Evolutionary conservation across 1,284 basidiomycete genomes (phyloP).

Genomic region (Cystobasidium pallidum): DNA sequence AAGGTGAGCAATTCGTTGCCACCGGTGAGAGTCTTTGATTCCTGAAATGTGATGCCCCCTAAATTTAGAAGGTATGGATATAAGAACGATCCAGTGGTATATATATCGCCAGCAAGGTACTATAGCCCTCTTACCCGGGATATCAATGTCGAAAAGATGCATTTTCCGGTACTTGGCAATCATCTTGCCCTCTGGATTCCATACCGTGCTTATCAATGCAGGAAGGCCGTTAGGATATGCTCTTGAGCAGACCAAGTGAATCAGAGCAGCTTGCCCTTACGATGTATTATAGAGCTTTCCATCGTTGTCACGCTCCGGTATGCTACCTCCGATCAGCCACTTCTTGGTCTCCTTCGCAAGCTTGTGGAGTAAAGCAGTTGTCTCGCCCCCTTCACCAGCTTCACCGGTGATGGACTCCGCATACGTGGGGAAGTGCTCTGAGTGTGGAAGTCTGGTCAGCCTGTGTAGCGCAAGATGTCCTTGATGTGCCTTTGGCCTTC

Average conservation of each 20-base stretch:
- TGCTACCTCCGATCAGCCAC: constrained; percentile 92
- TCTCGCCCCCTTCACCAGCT: constrained; percentile 65
- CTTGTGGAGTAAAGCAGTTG: constrained; percentile 77
- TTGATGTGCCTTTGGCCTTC: constrained; percentile 46
- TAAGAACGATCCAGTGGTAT: too few relatives aligned
- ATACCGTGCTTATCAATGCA: constrained; percentile 65
- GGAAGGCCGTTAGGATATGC: not conserved
- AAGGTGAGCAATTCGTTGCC: constrained; percentile 79
- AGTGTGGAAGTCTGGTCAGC: not conserved
- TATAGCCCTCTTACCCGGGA: constrained; percentile 33
- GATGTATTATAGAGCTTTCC: constrained; percentile 87
- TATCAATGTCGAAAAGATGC: constrained; percentile 95
- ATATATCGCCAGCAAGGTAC: too few relatives aligned
- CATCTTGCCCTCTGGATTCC: constrained; percentile 79
- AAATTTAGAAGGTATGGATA: not conserved
- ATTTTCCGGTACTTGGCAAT: constrained; percentile 90
- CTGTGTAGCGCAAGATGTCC: constrained; percentile 44
- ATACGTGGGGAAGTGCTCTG: constrained; percentile 71
- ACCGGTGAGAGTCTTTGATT: constrained; percentile 87
- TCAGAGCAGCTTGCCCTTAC: not conserved
- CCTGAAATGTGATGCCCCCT: constrained; percentile 96
- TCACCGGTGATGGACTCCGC: constrained; percentile 73
- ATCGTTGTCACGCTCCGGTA: constrained; percentile 76
- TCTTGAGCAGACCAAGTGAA: not conserved
- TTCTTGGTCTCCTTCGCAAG: constrained; percentile 78